Conservation (phyloP, 148 eudicot species). For the Rhododendron mucronatum region DNA sequence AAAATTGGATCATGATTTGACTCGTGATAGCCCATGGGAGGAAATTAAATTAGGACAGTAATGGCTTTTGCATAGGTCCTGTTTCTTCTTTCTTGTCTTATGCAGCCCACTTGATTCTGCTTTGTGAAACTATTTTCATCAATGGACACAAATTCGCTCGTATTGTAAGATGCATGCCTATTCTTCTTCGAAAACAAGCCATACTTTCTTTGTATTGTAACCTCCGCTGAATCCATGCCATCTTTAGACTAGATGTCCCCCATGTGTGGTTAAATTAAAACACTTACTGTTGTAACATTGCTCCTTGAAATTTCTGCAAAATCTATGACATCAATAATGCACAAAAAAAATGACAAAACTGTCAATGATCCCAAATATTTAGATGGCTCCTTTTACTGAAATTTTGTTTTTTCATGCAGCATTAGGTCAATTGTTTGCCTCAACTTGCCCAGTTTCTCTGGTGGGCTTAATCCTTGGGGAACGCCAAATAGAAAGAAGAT, state of each 20-base stretch:
- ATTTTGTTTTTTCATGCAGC: constrained; percentile 32
- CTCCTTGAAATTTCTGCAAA: too few relatives aligned
- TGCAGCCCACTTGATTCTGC: not conserved
- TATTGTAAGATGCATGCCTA: not conserved
- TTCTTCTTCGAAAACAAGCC: not conserved
- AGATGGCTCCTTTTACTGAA: not conserved
- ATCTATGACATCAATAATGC: not conserved
- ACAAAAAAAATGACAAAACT: not conserved
- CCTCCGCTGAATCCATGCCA: not conserved
- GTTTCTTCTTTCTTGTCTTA: not conserved
- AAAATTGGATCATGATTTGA: not conserved
- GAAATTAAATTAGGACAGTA: not conserved
- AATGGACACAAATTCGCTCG: not conserved
- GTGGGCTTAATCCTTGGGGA: constrained; percentile 99
- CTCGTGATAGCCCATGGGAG: not conserved
- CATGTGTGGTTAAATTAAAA: not conserved
- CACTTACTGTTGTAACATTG: not conserved
- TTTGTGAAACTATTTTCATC: not conserved
- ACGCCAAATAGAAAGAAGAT: constrained; percentile 54
- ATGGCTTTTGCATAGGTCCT: not conserved
- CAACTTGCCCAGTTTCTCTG: constrained; percentile 96
- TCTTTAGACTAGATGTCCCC: not conserved
- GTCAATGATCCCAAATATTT: not conserved
- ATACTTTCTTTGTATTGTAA: not conserved
- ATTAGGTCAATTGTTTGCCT: constrained; percentile 93